phyloP scores from a whole-genome alignment of 2,329 filamentous ascomycete genomes.

The Aspergillus persii region DNA sequence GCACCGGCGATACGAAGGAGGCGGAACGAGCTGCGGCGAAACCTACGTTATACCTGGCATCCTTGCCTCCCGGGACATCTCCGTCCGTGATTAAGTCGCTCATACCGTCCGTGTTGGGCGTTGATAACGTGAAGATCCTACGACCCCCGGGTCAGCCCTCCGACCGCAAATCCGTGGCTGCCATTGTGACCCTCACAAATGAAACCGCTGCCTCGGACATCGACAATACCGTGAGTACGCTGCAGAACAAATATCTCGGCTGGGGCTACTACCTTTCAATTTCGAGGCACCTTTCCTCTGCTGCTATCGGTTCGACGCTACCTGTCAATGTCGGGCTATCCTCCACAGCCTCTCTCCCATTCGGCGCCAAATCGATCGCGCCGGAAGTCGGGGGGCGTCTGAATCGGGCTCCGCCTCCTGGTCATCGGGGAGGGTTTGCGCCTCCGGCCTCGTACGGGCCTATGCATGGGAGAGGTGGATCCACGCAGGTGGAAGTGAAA shows the following conservation, averaged over 20 bases:
- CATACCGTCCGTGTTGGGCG: slow-evolving; percentile 55
- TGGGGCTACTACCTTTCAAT: slow-evolving; percentile 79
- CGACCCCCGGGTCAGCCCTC: slow-evolving; percentile 49
- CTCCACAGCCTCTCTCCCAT: slow-evolving; percentile 60
- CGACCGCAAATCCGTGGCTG: slow-evolving; percentile 70
- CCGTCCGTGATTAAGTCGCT: slow-evolving; percentile 50
- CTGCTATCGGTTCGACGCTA: slow-evolving; percentile 57
- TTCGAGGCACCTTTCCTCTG: slow-evolving; percentile 79
- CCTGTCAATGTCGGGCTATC: slow-evolving; percentile 49
- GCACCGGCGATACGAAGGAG: slow-evolving; percentile 38
- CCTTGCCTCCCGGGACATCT: slow-evolving; percentile 53
- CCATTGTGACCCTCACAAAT: slow-evolving; percentile 76
- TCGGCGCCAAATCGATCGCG: slow-evolving; percentile 69
- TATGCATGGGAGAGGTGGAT: slow-evolving; percentile 46
- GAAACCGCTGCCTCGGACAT: slow-evolving; percentile 82
- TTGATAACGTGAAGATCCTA: slow-evolving; percentile 72
- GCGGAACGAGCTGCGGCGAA: slow-evolving; percentile 51
- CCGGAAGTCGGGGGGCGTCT: slow-evolving; percentile 46
- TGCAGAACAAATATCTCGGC: slow-evolving; percentile 83
- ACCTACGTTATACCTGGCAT: slow-evolving; percentile 55
- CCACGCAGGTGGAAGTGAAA: slow-evolving; percentile 67
- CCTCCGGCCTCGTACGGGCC: slow-evolving; percentile 70
- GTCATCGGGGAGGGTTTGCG: slow-evolving; percentile 65
- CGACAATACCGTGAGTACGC: slow-evolving; percentile 70
- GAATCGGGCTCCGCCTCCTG: slow-evolving; percentile 50